Evolutionary conservation across 805 yeast species (phyloP), one percentile per base, ranked within the genome.

Genomic region (Saturnispora saitoi): DNA sequence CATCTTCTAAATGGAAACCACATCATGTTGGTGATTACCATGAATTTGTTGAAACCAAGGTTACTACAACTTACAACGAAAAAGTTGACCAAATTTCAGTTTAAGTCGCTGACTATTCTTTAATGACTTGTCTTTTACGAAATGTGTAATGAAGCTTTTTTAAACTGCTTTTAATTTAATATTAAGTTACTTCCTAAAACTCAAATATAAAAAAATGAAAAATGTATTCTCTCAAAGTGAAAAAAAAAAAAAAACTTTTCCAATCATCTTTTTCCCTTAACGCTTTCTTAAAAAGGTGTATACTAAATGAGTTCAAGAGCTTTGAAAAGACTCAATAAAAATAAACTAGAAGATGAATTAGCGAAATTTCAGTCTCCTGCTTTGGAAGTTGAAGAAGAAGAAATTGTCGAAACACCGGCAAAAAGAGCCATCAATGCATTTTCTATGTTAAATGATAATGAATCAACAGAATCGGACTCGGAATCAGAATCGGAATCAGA

Each of bases 241-340:
- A 34, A 34, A 34, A 17, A 8, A n/a, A 12, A 17, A 20, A 34
- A 17, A 34, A 12, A 20, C 22, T 37, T 37, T 22, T 37, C 4
- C 7, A 37, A 4, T 32, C 11, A 15, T 22, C n/a, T 37, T 20
- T 12, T n/a, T 20, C n/a, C 15, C 8, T 24, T 24, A 6, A 24
- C 1, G 5, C 5, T 11, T 20, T 12, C 11, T 4, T 11, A 22
- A 24, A 37, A 14, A 12, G 11, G 15, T 34, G 38, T 34, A 34
- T 8, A 34, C 17, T 36, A 17, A 20, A 76, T 76, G 81, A 74
- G 79, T 62, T 71, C 76, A 2, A 68, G 80, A 54, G 76, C 76
- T 5, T 61, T 76, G 42, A 70, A 70, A 52, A 66, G 69, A 48
- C 58, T 76, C 11, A 73, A 74, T 49, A 69, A 60, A 45, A 51